Base-by-base conservation (phyloP, 495 filamentous ascomycete genomes). In the Xylaria castorea region DNA sequence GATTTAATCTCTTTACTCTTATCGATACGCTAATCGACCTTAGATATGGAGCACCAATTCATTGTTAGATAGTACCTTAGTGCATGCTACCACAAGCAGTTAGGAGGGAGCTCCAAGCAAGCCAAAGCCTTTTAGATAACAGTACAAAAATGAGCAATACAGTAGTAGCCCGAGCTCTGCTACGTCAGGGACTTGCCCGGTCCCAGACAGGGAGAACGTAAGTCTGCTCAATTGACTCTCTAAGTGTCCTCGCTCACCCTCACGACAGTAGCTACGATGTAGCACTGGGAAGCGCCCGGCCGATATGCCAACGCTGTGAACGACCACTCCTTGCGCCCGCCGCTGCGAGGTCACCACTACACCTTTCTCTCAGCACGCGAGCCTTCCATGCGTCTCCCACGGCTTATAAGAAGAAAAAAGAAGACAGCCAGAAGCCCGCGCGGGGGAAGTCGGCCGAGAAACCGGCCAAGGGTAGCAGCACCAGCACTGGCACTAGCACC, bases 191-290 rank as follows among this genome's bases (percentile, higher is more conserved):
- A 42, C 42, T 71, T 11, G 51, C 65, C 34, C 74, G 71, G 58
- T 30, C 68, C 20, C 68, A 71, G 68, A 48, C 67, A 14, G 50
- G 61, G 14, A 73, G 40, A 75, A 61, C 30, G 73, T 77, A 42
- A 14, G 73, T 71, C 50, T 64, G 32, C 30, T 62, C 75, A 77
- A 79, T 77, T 74, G 70, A 62, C 36, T 58, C 68, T 34, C 20
- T 18, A 55, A 55, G 14, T 36, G 2, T 5, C 38, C 64, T 55
- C n/a, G 14, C 66, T 55, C 6, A 68, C 46, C 27, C 34, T 42
- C n/a, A 25, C 40, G 7, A 27, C 18, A 71, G 48, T 64, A 77
- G 72, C 61, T 67, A 72, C 51, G 63, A 75, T 68, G 70, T 73
- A 57, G 42, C 61, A 14, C 73, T 64, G 32, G 63, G 51, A 14